These are phyloP conservation scores for Schizophyllum commune DNA, from an alignment of 1,284 basidiomycete species.

Conservation along the genomic window DNA sequence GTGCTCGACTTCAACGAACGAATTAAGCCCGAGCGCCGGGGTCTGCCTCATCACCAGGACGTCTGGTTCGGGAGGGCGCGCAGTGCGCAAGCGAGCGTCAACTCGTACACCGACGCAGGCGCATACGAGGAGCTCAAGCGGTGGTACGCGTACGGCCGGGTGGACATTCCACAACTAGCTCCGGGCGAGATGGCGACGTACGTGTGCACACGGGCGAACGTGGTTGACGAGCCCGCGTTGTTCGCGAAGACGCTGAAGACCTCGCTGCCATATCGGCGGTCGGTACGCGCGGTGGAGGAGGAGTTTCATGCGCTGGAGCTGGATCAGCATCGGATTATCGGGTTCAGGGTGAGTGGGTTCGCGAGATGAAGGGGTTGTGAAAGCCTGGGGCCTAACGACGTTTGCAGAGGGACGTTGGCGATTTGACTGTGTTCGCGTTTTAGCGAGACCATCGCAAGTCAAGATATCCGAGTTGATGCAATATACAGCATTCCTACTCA, in stretches of 20 bases:
- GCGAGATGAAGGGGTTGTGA: background rate
- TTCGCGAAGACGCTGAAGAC: constrained; percentile 2
- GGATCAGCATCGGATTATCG: constrained; percentile 28
- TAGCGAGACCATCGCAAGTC: background rate
- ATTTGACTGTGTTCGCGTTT: background rate
- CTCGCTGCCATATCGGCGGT: constrained; percentile 15
- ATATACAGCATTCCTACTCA: background rate
- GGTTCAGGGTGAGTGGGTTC: constrained; percentile 22
- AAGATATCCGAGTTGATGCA: background rate
- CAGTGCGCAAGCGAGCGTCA: background rate
- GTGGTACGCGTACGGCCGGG: background rate
- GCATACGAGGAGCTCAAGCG: background rate
- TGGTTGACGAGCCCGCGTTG: background rate
- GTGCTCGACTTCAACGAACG: background rate
- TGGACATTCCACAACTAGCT: background rate
- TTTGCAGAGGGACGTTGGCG: background rate
- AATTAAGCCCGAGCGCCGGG: background rate
- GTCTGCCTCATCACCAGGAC: too few relatives aligned
- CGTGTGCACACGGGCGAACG: background rate
- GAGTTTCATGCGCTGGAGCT: constrained; percentile 27
- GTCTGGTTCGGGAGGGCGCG: background rate
- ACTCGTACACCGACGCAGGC: background rate
- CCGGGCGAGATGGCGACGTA: background rate
- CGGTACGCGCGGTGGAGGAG: constrained; percentile 7
- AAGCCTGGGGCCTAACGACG: background rate